Base-by-base conservation (phyloP, 2,329 filamentous ascomycete species). In the Cladophialophora chaetospira region DNA sequence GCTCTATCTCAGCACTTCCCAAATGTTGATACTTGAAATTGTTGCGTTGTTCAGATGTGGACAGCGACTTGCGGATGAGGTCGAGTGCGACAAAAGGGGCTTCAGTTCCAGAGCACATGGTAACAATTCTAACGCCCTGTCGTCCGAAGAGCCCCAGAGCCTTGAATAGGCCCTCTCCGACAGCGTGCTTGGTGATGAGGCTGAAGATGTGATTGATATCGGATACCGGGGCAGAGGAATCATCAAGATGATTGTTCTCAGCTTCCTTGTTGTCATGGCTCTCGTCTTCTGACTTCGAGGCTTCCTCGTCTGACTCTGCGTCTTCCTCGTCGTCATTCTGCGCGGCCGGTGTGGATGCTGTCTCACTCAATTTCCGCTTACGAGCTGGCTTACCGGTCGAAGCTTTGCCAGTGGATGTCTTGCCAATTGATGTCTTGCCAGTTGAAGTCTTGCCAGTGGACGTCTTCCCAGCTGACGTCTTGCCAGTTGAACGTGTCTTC, bases 71-170 rank as follows among this genome's bases (percentile, higher is more conserved):
- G 35, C 73, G 69, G 43, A 90, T 71, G 68, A 86, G 74, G 11
- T 83, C 73, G 11, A 91, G 67, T 0, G 86, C 85, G 1, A 91
- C 75, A 1, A 93, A 72, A 0, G 89, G 89, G 3, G 84, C 84
- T 63, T 93, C 89, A 0, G 89, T 92, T 0, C 89, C 89, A 1
- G 88, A 91, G 68, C 88, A 92, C 75, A 91, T 83, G 0, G 89
- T 93, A 0, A 80, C 88, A 23, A 91, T 75, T 6, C 78, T 72
- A 23, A 88, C 63, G 66, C 5, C 73, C 67, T 2, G 67, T 66
- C 6, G 70, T 65, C 1, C 78, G 62, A 46, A 70, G 62, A 2
- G 67, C 25, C 1, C 78, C 38, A 1, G 74, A 69, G 48, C 48
- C 8, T 80, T 63, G 9, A 70, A 62, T 60, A 68, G 56, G 53